Conservation (phyloP, 2,329 filamentous ascomycete genomes). For the Stagonosporopsis tanaceti region DNA sequence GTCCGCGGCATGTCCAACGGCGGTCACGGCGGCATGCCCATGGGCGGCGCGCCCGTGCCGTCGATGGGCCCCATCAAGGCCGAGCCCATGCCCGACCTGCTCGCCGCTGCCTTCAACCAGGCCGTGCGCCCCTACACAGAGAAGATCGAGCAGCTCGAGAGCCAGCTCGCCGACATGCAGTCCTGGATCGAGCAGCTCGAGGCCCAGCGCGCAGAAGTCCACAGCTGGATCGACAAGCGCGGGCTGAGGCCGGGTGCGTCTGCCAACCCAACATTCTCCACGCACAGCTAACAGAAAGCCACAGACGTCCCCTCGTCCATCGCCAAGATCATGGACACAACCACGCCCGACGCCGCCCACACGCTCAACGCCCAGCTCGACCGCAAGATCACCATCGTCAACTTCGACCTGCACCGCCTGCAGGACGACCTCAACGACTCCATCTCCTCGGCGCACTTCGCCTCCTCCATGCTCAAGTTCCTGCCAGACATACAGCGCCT, state of each 20-base stretch:
- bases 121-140: conserved; percentile 61
- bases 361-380: conserved; percentile 65
- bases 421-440: conserved; percentile 64
- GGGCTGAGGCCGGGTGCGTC: conserved; percentile 60
- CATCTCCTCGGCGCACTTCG: conserved; percentile 61
- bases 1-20: conserved; percentile 30
- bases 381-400: conserved; percentile 66
- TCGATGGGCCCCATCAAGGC: conserved; percentile 33
- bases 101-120: conserved; percentile 62
- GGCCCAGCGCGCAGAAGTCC: conserved; percentile 60
- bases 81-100: conserved; percentile 59
- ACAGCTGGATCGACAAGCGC: conserved; percentile 64
- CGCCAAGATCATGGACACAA: conserved; percentile 61
- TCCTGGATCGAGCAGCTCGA: conserved; percentile 61
- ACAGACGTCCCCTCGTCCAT: conserved; percentile 62
- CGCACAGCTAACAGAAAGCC: conserved; percentile 20
- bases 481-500: conserved; percentile 62
- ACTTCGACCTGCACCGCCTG: conserved; percentile 64
- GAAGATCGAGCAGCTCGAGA: conserved; percentile 61
- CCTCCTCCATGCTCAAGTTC: conserved; percentile 63
- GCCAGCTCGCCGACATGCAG: conserved; percentile 59
- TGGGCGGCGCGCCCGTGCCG: conserved; percentile 34
- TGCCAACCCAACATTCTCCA: neutral
- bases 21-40: conserved; percentile 33
- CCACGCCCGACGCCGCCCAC: conserved; percentile 57